These are phyloP conservation scores for Lactarius evosmus DNA, from an alignment of 768 basidiomycete species.

Conservation along the genomic window DNA sequence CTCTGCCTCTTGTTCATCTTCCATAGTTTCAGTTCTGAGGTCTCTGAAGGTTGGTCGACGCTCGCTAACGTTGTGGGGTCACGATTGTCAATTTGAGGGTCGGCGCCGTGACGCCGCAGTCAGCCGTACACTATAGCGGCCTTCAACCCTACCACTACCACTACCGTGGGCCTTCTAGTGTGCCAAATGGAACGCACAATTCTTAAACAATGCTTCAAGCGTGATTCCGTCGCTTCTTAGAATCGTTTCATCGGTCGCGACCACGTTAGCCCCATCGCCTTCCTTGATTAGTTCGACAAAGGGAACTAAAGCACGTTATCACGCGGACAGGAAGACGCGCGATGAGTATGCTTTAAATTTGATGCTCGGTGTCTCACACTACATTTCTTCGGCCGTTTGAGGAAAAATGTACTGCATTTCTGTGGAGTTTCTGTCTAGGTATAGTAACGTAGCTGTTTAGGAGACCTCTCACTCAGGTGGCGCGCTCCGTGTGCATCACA, in stretches of 20 bases:
- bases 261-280: neutral
- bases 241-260: neutral
- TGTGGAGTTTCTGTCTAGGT: too few species aligned
- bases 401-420: too few species aligned
- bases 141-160: too few species aligned
- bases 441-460: too few species aligned
- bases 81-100: neutral
- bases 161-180: too few species aligned
- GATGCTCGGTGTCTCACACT: neutral
- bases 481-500: too few species aligned
- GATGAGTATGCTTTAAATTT: too few species aligned
- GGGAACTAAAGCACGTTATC: neutral
- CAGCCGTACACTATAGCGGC: too few species aligned
- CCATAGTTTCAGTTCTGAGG: conserved; percentile 40
- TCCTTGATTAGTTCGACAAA: neutral
- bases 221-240: neutral
- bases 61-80: neutral
- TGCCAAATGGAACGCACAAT: neutral
- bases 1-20: conserved; percentile 69
- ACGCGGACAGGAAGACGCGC: neutral
- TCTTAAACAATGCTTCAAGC: neutral
- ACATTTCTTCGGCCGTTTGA: neutral
- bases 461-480: too few species aligned
- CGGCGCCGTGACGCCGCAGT: too few species aligned
- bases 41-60: conserved; percentile 1